Base-by-base conservation (phyloP, 805 yeast genomes). In the Metschnikowia arizonensis region DNA sequence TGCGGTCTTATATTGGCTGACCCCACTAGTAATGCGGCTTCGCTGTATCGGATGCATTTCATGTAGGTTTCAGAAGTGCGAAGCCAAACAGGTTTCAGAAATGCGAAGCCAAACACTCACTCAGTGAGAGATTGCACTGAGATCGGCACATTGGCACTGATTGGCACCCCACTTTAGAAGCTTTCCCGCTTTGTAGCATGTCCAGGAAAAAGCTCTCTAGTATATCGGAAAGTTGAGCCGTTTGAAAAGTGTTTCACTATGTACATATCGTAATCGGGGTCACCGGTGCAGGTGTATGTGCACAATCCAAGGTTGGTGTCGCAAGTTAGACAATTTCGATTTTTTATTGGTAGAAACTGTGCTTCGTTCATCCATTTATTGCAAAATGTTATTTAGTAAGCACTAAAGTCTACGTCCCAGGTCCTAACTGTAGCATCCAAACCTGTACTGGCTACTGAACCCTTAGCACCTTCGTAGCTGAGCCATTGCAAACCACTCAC, bases 381-480 rank as follows among this genome's bases (percentile, higher is more conserved):
- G 31, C 1, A 28, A 28, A 5, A n/a, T n/a, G 10, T 32, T 12
- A 17, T 11, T 34, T 37, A 42, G 40, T 44, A 53, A 2, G 49
- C 51, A 24, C 51, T 46, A 24, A 62, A 57, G 34, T 62, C 63
- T 7, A 74, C 76, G 8, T 59, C 58, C 98, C 98, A 93, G 25
- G 72, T 66, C 65, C 85, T 90, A 45, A 91, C 71, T 42, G 83
- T 74, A 2, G 91, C 88, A 62, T 93, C 99, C 12, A 81, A 68
- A 30, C 99, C 99, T 17, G 79, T 83, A 50, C 85, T 79, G 7
- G 81, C 78, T 33, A 90, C 61, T 9, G 69, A 66, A 4, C 67
- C 69, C 30, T 44, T 43, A 4, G 50, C 48, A 2, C 46, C 60
- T 32, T 63, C 71, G 25, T 72, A 73, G 24, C 60, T 58, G n/a